A percentile compares a stretch with the other conserved stretches of the same genome.
Evolutionary conservation across 2,329 filamentous ascomycete genomes (phyloP).

Genomic region (Clarireedia sp.): DNA sequence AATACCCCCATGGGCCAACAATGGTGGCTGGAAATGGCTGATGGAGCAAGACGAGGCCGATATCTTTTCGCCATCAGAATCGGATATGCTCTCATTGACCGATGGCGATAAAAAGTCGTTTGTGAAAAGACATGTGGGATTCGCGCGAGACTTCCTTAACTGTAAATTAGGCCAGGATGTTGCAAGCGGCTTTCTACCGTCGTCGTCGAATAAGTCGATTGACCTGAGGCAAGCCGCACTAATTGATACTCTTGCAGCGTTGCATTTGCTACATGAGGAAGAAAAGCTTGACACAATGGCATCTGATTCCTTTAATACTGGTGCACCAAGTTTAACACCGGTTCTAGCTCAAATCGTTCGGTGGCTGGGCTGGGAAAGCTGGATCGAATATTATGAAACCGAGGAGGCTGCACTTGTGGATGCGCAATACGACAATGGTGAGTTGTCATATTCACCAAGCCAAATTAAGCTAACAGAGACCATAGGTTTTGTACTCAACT

Average conservation of each 20-base stretch:
- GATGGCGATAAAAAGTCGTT: conserved; percentile 46
- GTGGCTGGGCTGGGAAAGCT: conserved; percentile 71
- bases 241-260: conserved; percentile 60
- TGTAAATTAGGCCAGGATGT: conserved; percentile 45
- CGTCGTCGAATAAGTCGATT: conserved; percentile 42
- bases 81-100: conserved; percentile 12
- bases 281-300: conserved; percentile 65
- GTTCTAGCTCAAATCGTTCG: conserved; percentile 71
- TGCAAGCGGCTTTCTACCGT: conserved; percentile 57
- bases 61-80: conserved; percentile 17
- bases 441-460: conserved; percentile 12
- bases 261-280: conserved; percentile 87
- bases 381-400: conserved; percentile 54
- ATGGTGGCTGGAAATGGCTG: conserved; percentile 64
- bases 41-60: conserved; percentile 40
- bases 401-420: conserved; percentile 46
- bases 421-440: conserved; percentile 48
- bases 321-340: conserved; percentile 52
- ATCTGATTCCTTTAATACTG: conserved; percentile 38
- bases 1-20: conserved; percentile 51
- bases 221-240: conserved; percentile 53
- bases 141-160: conserved; percentile 58
- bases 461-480: neutral
- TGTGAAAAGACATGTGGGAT: conserved; percentile 43
- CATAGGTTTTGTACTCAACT: conserved; percentile 15